A percentile compares a stretch with the other conserved stretches of the same genome.
Evolutionary conservation across 2,329 filamentous ascomycete genomes (phyloP).

Genomic region (Elsinoe fawcettii): DNA sequence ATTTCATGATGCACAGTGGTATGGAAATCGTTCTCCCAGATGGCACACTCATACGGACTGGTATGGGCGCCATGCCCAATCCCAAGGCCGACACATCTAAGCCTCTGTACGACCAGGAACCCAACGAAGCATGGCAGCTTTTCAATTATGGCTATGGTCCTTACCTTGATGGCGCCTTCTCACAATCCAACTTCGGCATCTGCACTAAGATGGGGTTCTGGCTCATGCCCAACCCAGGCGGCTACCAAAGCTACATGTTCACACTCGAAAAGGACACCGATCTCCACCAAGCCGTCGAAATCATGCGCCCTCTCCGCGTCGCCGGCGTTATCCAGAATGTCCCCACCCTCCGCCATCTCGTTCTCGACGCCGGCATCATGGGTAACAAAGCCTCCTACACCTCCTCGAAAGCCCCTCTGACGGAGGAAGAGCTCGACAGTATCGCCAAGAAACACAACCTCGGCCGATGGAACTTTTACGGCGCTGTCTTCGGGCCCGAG

Average conservation of each 20-base stretch:
- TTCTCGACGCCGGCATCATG: conserved; percentile 38
- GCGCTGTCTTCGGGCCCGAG: conserved; percentile 34
- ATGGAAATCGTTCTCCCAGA: conserved; percentile 42
- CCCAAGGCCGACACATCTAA: conserved; percentile 19
- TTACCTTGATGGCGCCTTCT: conserved; percentile 40
- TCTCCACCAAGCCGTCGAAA: conserved; percentile 41
- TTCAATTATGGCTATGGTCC: conserved; percentile 30
- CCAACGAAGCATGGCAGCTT: conserved; percentile 30
- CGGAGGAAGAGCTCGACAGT: conserved; percentile 34
- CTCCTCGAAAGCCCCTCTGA: conserved; percentile 29
- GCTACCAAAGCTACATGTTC: conserved; percentile 38
- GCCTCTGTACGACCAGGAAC: conserved; percentile 20
- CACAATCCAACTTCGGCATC: conserved; percentile 46
- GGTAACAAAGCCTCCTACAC: conserved; percentile 12
- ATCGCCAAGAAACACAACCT: conserved; percentile 37
- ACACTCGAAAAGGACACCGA: conserved; percentile 45
- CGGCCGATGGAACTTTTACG: conserved; percentile 47
- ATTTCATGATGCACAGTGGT: conserved; percentile 36
- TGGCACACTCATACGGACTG: conserved; percentile 39
- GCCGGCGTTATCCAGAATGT: conserved; percentile 42
- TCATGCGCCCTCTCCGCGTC: conserved; percentile 40
- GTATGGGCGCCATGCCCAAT: conserved; percentile 38
- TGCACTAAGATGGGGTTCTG: conserved; percentile 43
- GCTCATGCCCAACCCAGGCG: conserved; percentile 45
- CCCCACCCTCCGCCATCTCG: conserved; percentile 39